Evolutionary conservation across 2,329 filamentous ascomycete genomes (phyloP).

Genomic region (Dothistroma septosporum): DNA sequence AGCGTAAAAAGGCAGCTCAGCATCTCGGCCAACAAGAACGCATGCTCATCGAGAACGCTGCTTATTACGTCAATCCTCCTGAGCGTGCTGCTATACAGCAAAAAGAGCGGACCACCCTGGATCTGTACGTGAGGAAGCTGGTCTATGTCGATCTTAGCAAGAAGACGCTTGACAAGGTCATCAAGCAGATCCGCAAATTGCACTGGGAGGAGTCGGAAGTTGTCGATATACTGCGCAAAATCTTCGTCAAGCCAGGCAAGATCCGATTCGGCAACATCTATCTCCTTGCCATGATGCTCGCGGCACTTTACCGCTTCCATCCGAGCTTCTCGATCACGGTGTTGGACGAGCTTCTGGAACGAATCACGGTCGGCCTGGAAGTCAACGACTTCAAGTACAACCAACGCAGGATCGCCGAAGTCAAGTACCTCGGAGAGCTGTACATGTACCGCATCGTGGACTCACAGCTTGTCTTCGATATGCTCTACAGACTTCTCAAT

Average conservation of each 20-base stretch:
- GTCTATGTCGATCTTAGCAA: conserved; percentile 93
- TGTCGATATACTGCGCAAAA: conserved; percentile 73
- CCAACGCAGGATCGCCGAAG: conserved; percentile 87
- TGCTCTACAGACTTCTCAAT: conserved; percentile 87
- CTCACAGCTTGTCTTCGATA: conserved; percentile 91
- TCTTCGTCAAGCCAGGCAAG: conserved; percentile 94
- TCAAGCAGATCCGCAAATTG: conserved; percentile 89
- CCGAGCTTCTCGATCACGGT: conserved; percentile 85
- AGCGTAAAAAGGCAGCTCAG: conserved; percentile 92
- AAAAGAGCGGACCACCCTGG: conserved; percentile 90
- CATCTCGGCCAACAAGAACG: conserved; percentile 93
- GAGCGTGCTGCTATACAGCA: conserved; percentile 91
- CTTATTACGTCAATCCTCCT: conserved; percentile 96
- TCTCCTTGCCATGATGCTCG: conserved; percentile 81
- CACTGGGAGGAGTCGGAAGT: conserved; percentile 96
- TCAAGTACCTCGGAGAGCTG: conserved; percentile 92
- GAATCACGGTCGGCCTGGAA: conserved; percentile 81
- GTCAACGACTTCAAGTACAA: conserved; percentile 97
- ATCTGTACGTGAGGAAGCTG: conserved; percentile 87
- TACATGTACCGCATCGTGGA: conserved; percentile 98
- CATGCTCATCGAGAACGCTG: conserved; percentile 96
- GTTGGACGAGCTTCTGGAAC: conserved; percentile 87
- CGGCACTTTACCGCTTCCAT: conserved; percentile 86
- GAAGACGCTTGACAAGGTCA: conserved; percentile 85
- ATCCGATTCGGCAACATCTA: conserved; percentile 98